Conservation (phyloP, 2,329 filamentous ascomycete species). For the Akanthomyces lecanii region DNA sequence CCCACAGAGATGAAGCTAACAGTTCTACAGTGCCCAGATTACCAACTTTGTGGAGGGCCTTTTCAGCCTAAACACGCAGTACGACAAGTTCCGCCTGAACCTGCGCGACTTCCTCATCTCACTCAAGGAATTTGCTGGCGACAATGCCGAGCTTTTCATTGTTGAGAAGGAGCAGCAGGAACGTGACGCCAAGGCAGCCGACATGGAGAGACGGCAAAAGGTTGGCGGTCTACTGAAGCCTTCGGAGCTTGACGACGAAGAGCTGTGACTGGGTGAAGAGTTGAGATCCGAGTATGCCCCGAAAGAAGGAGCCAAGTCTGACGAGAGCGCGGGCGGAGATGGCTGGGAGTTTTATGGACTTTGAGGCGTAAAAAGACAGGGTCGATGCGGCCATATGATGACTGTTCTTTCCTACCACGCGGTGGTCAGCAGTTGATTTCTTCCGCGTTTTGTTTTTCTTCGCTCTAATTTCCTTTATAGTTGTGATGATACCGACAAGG, state of each 20-base stretch:
- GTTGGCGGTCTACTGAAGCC: constrained; percentile 95
- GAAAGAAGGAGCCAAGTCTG: constrained; percentile 24
- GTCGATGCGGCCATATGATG: constrained; percentile 4
- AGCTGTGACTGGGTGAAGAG: constrained; percentile 78
- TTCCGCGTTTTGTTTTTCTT: not conserved
- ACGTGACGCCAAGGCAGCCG: constrained; percentile 77
- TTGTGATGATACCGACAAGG: constrained; percentile 18
- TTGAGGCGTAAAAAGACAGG: constrained; percentile 26
- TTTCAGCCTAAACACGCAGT: constrained; percentile 81
- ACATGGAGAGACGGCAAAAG: constrained; percentile 89
- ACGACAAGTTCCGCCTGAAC: constrained; percentile 92
- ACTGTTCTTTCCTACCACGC: not conserved
- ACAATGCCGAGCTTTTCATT: constrained; percentile 89
- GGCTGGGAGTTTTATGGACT: constrained; percentile 65
- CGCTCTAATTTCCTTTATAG: constrained; percentile 17
- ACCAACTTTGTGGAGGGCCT: constrained; percentile 84
- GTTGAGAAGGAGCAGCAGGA: constrained; percentile 94
- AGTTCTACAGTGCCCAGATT: constrained; percentile 67
- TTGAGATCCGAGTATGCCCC: constrained; percentile 58
- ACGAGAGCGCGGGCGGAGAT: constrained; percentile 37
- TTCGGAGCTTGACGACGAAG: constrained; percentile 89
- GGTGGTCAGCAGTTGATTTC: constrained; percentile 1
- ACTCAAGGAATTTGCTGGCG: constrained; percentile 91
- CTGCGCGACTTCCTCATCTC: constrained; percentile 96
- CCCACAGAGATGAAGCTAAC: constrained; percentile 31